Evolutionary conservation across 1,284 basidiomycete genomes (phyloP).

Genomic region (Erythrobasidium hasegawianum): DNA sequence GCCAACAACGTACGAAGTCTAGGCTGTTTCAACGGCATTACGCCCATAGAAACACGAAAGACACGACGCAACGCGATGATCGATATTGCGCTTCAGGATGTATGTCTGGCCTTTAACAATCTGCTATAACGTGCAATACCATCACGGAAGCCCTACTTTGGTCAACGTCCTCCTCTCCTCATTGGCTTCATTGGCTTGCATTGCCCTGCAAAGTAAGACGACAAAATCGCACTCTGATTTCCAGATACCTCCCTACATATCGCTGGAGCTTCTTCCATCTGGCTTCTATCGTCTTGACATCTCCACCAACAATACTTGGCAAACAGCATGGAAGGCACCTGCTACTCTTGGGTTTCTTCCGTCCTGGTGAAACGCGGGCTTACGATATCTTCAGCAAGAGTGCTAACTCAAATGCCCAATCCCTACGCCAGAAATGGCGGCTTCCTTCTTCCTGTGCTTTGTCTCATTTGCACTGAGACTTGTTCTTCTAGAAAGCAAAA

Average conservation of each 20-base stretch:
- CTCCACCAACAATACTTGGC: constrained; percentile 8
- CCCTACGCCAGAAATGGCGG: not conserved
- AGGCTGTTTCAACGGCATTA: no score
- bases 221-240: no score
- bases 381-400: not conserved
- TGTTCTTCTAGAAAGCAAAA: constrained; percentile 2
- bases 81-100: no score
- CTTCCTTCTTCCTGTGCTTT: not conserved
- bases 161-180: no score
- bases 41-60: no score
- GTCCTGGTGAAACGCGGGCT: constrained; percentile 46
- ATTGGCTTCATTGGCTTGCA: no score
- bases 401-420: not conserved
- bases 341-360: constrained; percentile 10
- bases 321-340: constrained; percentile 2
- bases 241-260: constrained; percentile 12
- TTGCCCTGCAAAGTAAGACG: no score
- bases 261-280: not conserved
- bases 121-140: no score
- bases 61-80: no score
- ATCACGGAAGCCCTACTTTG: no score
- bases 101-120: no score
- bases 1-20: no score
- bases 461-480: not conserved
- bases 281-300: not conserved